phyloP scores from a whole-genome alignment of 2,329 filamentous ascomycete genomes.

The Ophidiomyces ophidiicola region DNA sequence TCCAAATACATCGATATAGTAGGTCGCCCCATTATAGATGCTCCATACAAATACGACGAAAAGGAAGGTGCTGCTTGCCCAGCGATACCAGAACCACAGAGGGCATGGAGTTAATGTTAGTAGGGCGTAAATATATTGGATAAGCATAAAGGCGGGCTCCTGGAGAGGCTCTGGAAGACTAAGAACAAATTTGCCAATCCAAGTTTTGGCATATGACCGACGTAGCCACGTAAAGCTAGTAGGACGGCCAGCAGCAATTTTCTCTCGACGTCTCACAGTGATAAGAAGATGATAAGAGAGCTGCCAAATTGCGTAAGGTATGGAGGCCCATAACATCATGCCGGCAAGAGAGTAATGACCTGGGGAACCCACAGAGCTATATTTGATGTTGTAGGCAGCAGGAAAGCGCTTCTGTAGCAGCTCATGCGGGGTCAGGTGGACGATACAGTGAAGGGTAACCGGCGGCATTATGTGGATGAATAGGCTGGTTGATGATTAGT shows the following conservation, averaged over 20 bases:
- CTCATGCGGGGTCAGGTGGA: conserved; percentile 62
- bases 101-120: conserved; percentile 91
- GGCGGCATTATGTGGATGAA: conserved; percentile 99
- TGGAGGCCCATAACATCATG: conserved; percentile 89
- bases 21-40: conserved; percentile 92
- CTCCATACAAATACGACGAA: conserved; percentile 81
- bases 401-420: conserved; percentile 62
- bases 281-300: conserved; percentile 88
- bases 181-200: conserved; percentile 77
- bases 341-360: conserved; percentile 66
- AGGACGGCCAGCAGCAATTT: conserved; percentile 88
- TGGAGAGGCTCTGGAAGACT: conserved; percentile 63
- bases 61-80: conserved; percentile 66
- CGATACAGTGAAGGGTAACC: conserved; percentile 79
- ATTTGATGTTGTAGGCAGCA: conserved; percentile 71
- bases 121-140: conserved; percentile 84
- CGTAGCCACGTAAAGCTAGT: conserved; percentile 97
- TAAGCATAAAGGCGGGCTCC: conserved; percentile 86
- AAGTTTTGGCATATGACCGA: conserved; percentile 75
- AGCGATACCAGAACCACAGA: conserved; percentile 83
- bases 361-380: conserved; percentile 53
- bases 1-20: conserved; percentile 96
- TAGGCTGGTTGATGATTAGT: conserved; percentile 40
- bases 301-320: conserved; percentile 91
- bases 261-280: conserved; percentile 82